Conservation (phyloP, 2,329 filamentous ascomycete species). For the Phialemoniopsis sp. region DNA sequence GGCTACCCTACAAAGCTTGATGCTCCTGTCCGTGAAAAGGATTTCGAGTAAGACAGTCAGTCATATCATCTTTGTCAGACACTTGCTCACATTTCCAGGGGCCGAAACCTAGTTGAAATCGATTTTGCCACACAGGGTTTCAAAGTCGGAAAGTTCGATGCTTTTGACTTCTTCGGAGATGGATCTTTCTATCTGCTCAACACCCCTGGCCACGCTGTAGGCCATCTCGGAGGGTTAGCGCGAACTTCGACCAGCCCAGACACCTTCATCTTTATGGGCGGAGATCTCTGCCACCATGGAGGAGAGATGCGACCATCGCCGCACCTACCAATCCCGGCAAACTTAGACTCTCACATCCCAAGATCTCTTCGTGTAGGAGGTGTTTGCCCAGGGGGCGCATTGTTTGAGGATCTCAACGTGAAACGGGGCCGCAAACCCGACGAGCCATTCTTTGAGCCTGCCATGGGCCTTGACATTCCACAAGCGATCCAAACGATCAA, state of each 20-base stretch:
- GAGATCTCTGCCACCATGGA: conserved; percentile 27
- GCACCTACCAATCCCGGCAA: conserved; percentile 14
- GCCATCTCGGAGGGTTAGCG: conserved; percentile 13
- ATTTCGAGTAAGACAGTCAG: conserved; percentile 7
- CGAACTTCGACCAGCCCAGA: conserved; percentile 10
- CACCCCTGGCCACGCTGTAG: conserved; percentile 13
- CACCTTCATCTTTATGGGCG: conserved; percentile 27
- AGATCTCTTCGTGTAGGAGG: too few species aligned
- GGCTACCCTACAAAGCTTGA: conserved; percentile 13
- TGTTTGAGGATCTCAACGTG: too few species aligned
- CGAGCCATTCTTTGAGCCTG: too few species aligned
- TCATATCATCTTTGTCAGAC: not conserved
- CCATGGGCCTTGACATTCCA: too few species aligned
- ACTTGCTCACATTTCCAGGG: too few species aligned
- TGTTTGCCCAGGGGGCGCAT: too few species aligned
- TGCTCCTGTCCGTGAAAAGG: conserved; percentile 8
- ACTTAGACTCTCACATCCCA: too few species aligned
- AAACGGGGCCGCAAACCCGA: too few species aligned
- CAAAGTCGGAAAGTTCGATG: conserved; percentile 18
- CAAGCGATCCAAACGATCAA: conserved; percentile 6
- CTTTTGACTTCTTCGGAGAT: conserved; percentile 16
- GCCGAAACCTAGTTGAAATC: conserved; percentile 1
- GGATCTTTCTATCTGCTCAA: conserved; percentile 16
- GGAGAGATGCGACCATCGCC: conserved; percentile 20
- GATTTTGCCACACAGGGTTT: conserved; percentile 7